Evolutionary conservation across 164 flowering plant species (phyloP), one percentile per base, ranked within the genome.

Genomic region (Warburgia ugandensis): DNA sequence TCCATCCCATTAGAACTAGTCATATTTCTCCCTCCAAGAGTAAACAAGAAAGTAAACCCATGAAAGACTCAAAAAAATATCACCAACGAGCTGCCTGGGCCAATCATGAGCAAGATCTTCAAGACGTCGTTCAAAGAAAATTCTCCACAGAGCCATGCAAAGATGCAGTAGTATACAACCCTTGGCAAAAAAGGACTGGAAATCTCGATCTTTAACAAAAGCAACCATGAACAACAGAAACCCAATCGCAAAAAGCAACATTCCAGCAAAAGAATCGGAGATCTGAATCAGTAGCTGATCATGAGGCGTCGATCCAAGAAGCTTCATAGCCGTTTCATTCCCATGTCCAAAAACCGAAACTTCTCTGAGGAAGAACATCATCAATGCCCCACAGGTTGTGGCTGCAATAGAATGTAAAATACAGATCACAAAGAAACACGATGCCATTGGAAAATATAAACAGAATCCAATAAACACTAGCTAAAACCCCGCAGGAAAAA

Each of bases 11-110:
- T n/a, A n/a, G n/a, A n/a, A n/a, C 37, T 48, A 59, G 50, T 88
- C 96, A 66, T 87, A 87, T 74, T 85, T 88, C 67, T 88, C 96
- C 45, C 83, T 75, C 91, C 94, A 88, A 1, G 88, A 69, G 49
- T 73, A 81, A 4, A 84, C 77, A 43, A 84, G 76, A 45, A 84
- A 79, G 61, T 83, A 73, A 33, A 79, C 81, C 96, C 96, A 88
- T 0, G 94, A 84, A 16, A 77, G 61, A 0, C 79, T 85, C 63
- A 88, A 61, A 1, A 60, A 64, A 29, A 83, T 50, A 42, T 84
- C 94, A 1, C 88, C 96, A 35, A 69, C 71, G 20, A 74, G 81
- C 57, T 73, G 71, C 17, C 60, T 57, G 20, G 71, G 64, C 67
- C 56, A 62, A 37, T 62, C 64, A 7, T 30, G 35, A 10, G 67